Evolutionary conservation across 2,329 filamentous ascomycete species (phyloP).

Genomic region (Pochonia chlamydosporia): DNA sequence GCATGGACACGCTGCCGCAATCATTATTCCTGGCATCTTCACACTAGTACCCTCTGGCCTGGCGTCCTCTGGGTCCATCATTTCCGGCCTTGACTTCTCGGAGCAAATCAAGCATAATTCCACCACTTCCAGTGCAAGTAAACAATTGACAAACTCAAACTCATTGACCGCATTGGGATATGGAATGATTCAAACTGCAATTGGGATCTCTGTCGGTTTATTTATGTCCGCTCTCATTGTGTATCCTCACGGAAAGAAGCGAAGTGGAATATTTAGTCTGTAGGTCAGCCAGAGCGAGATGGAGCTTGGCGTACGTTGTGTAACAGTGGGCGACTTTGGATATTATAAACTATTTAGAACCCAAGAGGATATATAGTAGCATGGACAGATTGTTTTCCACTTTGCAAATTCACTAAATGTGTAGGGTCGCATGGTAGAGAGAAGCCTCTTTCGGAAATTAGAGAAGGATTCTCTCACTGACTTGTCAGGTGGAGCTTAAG

Average conservation of each 20-base stretch:
- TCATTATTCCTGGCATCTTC: constrained; percentile 41
- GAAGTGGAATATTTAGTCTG: constrained; percentile 43
- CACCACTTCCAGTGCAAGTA: constrained; percentile 11
- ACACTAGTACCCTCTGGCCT: constrained; percentile 42
- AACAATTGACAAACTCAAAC: constrained; percentile 27
- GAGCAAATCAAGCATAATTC: constrained; percentile 34
- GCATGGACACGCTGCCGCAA: constrained; percentile 42
- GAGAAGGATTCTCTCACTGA: too few species aligned
- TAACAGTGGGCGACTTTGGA: too few species aligned
- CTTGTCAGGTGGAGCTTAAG: too few species aligned
- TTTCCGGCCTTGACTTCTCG: constrained; percentile 37
- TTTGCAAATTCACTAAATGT: too few species aligned
- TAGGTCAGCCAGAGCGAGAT: too few species aligned
- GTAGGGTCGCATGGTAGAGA: too few species aligned
- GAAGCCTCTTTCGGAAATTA: too few species aligned
- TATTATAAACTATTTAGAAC: too few species aligned
- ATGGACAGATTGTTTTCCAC: too few species aligned
- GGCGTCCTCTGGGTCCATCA: constrained; percentile 37
- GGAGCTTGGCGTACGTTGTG: too few species aligned
- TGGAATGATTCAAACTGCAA: constrained; percentile 46
- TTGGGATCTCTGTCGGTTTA: constrained; percentile 43
- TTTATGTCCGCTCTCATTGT: constrained; percentile 42
- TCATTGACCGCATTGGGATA: constrained; percentile 36
- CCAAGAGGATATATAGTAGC: too few species aligned
- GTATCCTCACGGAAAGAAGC: constrained; percentile 42